Percentiles rank a stretch among this genome's conserved stretches.
These are phyloP conservation scores for Phragmites australis DNA, from an alignment of 176 grass and related monocot genomes.

Conservation along the genomic window DNA sequence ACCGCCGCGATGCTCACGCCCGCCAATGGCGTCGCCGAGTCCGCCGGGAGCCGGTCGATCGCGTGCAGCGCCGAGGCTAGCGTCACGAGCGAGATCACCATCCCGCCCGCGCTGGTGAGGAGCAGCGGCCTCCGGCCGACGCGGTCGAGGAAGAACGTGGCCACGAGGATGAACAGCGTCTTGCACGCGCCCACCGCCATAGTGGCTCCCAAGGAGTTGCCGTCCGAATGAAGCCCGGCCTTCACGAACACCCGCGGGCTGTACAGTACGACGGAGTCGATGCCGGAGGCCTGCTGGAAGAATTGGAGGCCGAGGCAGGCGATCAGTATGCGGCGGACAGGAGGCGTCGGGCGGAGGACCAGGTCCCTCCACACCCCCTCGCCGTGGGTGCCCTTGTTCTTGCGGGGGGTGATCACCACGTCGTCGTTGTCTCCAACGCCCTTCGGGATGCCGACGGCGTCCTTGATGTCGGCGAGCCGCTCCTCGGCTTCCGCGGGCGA, in stretches of 20 bases:
- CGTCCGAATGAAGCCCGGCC: slow-evolving; percentile 46
- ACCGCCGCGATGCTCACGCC: slow-evolving; percentile 54
- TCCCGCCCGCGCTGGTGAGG: slow-evolving; percentile 65
- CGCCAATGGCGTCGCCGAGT: slow-evolving; percentile 20
- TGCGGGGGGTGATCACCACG: background rate
- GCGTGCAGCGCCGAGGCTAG: slow-evolving; percentile 51
- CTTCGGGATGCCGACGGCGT: slow-evolving; percentile 54
- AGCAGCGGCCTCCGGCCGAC: slow-evolving; percentile 78
- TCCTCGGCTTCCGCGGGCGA: slow-evolving; percentile 52
- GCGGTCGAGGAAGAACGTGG: slow-evolving; percentile 78
- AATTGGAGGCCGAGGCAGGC: slow-evolving; percentile 75
- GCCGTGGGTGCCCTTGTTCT: slow-evolving; percentile 28
- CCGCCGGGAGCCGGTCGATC: slow-evolving; percentile 11
- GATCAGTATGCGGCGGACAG: slow-evolving; percentile 65
- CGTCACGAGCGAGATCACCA: slow-evolving; percentile 62
- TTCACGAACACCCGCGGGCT: slow-evolving; percentile 67
- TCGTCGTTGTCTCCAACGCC: background rate
- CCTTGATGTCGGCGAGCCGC: slow-evolving; percentile 64
- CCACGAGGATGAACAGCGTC: slow-evolving; percentile 68
- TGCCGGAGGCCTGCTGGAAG: slow-evolving; percentile 81
- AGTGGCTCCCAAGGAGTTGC: slow-evolving; percentile 46
- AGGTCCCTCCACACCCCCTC: slow-evolving; percentile 75
- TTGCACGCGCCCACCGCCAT: slow-evolving; percentile 71
- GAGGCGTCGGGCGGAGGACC: slow-evolving; percentile 54
- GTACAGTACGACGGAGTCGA: slow-evolving; percentile 82